Base-by-base conservation (phyloP, 2,329 filamentous ascomycete genomes). In the Colletotrichum graminicola region DNA sequence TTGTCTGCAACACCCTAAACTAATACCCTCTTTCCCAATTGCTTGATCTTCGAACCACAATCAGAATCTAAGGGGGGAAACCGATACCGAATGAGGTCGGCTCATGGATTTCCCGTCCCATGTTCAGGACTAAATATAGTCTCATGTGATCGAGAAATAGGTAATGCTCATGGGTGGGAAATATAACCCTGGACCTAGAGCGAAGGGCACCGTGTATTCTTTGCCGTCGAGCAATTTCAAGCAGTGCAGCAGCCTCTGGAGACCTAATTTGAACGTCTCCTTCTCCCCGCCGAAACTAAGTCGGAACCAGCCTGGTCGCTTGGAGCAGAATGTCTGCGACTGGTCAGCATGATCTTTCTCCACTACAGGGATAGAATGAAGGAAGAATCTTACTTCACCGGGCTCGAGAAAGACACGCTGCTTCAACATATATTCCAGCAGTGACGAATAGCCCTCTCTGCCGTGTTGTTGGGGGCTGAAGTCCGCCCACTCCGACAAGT, bases 211-310 rank as follows among this genome's bases (percentile, higher is more conserved):
- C 21, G 47, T 10, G n/a, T 60, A 39, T 21, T 34, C 18, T 34
- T 62, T 66, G 23, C 41, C 62, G 11, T 70, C 67, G 6, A 67
- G 62, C 56, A 26, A 18, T 16, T 47, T 49, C 39, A 70, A 41
- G 47, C 62, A 49, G 2, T 51, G 21, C 23, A 62, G 55, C 1
- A 70, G 26, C n/a, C 67, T 66, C 41, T 62, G 62, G 2, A 70
- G 39, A 16, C 67, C 67, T 8, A 65, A 34, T 47, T 67, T 70
- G 21, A 56, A 57, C 0, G 62, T 67, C 2, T 70, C 36, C 29
- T 67, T 67, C 39, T 70, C 67, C 16, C 62, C 49, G 12, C 67
- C 67, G 8, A 67, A 67, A 16, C 41, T 62, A 11, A 72, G 55
- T 16, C 69, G 66, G 41, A 69, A 72, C 59, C 60, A 69, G 18